Evolutionary conservation across 192 early-diverging fungal species (phyloP), one percentile per base, ranked within the genome.

Genomic region (Podochytrium sp.): DNA sequence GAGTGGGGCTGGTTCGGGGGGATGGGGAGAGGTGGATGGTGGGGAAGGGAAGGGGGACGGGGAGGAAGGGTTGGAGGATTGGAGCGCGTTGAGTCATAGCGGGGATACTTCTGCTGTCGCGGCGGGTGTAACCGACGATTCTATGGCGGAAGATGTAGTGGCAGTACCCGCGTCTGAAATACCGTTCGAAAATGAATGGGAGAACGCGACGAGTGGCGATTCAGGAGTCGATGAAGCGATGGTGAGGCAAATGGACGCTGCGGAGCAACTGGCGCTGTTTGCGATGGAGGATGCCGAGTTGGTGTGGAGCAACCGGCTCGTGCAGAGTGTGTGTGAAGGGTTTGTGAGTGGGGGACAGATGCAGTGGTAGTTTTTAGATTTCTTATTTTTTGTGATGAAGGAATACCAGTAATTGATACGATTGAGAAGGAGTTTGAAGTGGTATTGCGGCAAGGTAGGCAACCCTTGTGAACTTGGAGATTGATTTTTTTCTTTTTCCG

Each of bases 261-360:
- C 42, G n/a, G 74, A 75, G 50, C 75, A 73, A 42, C 63, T 80
- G 23, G 75, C 79, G 32, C 27, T 80, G 55, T 75, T 80, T 74
- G 72, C 61, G 14, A 57, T 73, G 42, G 73, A 60, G 40, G 80
- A 70, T 25, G 73, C 76, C 2, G 80, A 81, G 64, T 57, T 81
- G 58, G 80, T 78, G 40, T 81, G 80, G 80, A 68, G 53, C 47
- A 78, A 76, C 69, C 25, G 43, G 2, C 37, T 73, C 1, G 74
- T 78, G 2, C 20, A 49, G 42, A 75, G 50, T 25, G 80, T 78
- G 25, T 75, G 72, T 39, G 76, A 81, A 47, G 63, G 23, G 33
- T 75, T 67, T 75, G 74, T 75, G 25, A 59, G 49, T 30, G 62
- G 63, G 27, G 35, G 62, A 29, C 59, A 60, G 37, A 16, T 75